Evolutionary conservation across 768 basidiomycete genomes (phyloP).

Genomic region (Hericium erinaceus): DNA sequence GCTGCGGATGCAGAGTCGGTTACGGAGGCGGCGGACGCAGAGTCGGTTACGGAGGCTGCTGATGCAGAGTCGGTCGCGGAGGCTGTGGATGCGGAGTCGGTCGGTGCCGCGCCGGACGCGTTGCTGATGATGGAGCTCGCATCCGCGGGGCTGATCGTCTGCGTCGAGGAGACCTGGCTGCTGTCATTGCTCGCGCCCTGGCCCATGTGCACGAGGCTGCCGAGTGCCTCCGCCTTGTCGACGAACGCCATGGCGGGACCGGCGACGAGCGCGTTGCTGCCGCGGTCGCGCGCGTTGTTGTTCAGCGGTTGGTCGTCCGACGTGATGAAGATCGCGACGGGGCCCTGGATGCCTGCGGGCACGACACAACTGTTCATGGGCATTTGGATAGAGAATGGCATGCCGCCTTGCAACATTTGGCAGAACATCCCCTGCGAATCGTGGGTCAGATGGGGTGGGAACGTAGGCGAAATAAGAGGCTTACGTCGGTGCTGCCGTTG

Average conservation of each 20-base stretch:
- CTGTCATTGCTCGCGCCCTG: conserved; percentile 2
- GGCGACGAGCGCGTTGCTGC: conserved; percentile 46
- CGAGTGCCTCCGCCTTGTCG: conserved; percentile 41
- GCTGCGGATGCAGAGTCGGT: conserved; percentile 13
- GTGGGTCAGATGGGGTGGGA: background rate
- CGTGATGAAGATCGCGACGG: conserved; percentile 66
- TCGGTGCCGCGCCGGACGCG: background rate
- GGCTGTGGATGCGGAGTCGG: conserved; percentile 14
- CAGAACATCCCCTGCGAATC: conserved; percentile 46
- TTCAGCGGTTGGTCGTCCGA: conserved; percentile 50
- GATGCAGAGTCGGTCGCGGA: background rate
- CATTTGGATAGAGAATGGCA: conserved; percentile 43
- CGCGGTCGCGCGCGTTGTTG: conserved; percentile 52
- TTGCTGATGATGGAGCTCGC: conserved; percentile 18
- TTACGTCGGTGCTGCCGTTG: conserved; percentile 39
- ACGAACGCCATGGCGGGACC: conserved; percentile 66
- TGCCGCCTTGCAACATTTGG: conserved; percentile 68
- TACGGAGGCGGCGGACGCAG: background rate
- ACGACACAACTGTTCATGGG: conserved; percentile 55
- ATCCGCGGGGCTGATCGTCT: conserved; percentile 13
- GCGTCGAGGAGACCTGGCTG: conserved; percentile 1
- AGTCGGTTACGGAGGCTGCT: background rate
- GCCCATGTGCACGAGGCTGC: conserved; percentile 30
- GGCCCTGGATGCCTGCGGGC: conserved; percentile 61
- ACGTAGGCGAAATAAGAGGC: conserved; percentile 9